These are phyloP conservation scores for Microsporum audouinii DNA, from an alignment of 2,329 filamentous ascomycete species.

Conservation along the genomic window DNA sequence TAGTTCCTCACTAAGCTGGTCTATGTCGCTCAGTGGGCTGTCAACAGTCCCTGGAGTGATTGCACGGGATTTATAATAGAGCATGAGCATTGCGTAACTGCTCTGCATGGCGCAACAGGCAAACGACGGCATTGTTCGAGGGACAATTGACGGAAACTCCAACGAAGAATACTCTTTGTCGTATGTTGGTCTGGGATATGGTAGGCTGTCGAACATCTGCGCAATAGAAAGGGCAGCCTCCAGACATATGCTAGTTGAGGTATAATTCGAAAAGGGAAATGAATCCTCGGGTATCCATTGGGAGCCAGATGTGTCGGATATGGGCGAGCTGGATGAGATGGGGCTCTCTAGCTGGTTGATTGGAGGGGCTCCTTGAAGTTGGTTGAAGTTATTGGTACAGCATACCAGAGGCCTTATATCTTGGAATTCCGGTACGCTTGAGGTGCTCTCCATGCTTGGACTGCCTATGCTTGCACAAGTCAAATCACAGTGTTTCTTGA, in stretches of 20 bases:
- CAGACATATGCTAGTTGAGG: conserved; percentile 34
- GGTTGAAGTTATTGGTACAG: conserved; percentile 22
- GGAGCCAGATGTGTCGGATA: conserved; percentile 12
- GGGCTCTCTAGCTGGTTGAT: conserved; percentile 23
- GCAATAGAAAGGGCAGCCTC: conserved; percentile 32
- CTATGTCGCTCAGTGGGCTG: conserved; percentile 17
- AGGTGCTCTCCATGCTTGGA: conserved; percentile 4
- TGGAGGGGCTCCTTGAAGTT: conserved; percentile 19
- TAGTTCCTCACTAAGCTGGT: conserved; percentile 28
- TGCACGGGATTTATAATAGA: conserved; percentile 34
- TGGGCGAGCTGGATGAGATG: conserved; percentile 24
- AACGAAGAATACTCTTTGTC: conserved; percentile 12
- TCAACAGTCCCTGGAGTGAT: conserved; percentile 22
- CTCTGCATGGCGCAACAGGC: conserved; percentile 39
- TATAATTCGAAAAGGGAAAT: conserved; percentile 32
- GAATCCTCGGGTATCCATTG: conserved; percentile 17
- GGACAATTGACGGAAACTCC: conserved; percentile 17
- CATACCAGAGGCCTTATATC: conserved; percentile 23
- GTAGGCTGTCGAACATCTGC: conserved; percentile 31
- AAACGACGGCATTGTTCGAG: conserved; percentile 38
- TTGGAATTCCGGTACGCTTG: conserved; percentile 10
- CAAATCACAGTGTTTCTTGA: conserved; percentile 37
- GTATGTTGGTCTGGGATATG: conserved; percentile 25
- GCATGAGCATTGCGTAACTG: conserved; percentile 38
- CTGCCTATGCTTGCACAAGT: conserved; percentile 13